Conservation (phyloP, 768 basidiomycete species). For the Suillus subluteus region DNA sequence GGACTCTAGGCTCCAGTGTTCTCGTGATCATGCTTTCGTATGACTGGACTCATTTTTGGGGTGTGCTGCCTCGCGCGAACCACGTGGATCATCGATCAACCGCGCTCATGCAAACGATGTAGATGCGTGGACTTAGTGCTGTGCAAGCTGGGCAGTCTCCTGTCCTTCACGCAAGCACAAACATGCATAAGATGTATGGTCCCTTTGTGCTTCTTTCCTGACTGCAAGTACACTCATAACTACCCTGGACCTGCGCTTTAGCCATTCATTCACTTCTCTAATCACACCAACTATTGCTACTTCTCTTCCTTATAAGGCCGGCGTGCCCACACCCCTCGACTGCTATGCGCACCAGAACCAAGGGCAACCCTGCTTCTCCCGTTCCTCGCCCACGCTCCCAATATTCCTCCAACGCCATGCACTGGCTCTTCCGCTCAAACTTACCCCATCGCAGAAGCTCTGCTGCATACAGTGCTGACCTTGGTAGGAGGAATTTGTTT, state of each 20-base stretch:
- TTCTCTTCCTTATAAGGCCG: slow-evolving; percentile 19
- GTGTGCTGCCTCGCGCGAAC: slow-evolving; percentile 23
- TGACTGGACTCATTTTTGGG: not conserved
- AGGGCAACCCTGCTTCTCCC: slow-evolving; percentile 23
- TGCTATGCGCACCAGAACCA: slow-evolving; percentile 32
- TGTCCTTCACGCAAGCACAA: slow-evolving; percentile 17
- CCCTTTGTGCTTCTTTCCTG: slow-evolving; percentile 21
- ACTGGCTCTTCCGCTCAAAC: slow-evolving; percentile 79
- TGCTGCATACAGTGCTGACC: slow-evolving; percentile 60
- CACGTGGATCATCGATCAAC: slow-evolving; percentile 32
- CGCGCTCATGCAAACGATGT: slow-evolving; percentile 21
- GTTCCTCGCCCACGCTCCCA: slow-evolving; percentile 33
- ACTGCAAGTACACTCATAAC: slow-evolving; percentile 21
- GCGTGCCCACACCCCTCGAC: slow-evolving; percentile 13
- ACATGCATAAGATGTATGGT: slow-evolving; percentile 31
- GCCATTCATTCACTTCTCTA: slow-evolving; percentile 12
- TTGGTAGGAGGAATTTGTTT: slow-evolving; percentile 73
- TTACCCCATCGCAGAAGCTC: slow-evolving; percentile 63
- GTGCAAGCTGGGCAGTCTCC: slow-evolving; percentile 16
- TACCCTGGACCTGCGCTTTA: slow-evolving; percentile 9
- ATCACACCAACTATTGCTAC: slow-evolving; percentile 14
- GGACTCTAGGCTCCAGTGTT: not conserved
- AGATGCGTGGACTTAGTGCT: slow-evolving; percentile 37
- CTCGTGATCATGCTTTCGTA: not conserved
- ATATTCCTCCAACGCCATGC: slow-evolving; percentile 43